phyloP scores from a whole-genome alignment of 2,329 filamentous ascomycete genomes.

The Talaromyces sp. region DNA sequence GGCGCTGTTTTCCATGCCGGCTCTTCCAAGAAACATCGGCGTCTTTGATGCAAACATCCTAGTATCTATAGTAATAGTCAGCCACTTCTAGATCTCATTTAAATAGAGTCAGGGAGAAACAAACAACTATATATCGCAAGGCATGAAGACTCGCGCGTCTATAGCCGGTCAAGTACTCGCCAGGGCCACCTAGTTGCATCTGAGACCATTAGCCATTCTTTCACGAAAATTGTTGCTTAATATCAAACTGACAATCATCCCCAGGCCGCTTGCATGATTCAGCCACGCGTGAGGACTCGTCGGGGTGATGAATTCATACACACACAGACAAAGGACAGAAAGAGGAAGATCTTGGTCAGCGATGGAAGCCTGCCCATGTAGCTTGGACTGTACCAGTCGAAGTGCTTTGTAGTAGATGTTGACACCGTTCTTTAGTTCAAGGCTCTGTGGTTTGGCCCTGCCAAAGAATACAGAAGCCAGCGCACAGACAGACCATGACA shows the following conservation, averaged over 20 bases:
- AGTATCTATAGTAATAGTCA: background rate
- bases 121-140: background rate
- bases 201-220: background rate
- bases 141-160: background rate
- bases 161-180: background rate
- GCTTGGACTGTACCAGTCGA: background rate
- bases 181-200: background rate
- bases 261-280: background rate
- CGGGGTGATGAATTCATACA: background rate
- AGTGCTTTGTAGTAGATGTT: background rate
- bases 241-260: background rate
- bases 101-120: background rate
- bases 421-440: background rate
- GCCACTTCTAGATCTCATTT: background rate
- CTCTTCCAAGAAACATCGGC: background rate
- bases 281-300: background rate
- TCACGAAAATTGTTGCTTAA: too few species aligned
- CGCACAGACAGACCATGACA: background rate
- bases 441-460: background rate
- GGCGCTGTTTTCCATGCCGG: background rate
- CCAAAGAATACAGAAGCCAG: background rate
- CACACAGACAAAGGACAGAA: background rate
- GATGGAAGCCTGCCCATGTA: background rate
- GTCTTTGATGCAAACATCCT: background rate
- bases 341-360: background rate